Evolutionary conservation across 108 stramenopile genomes (phyloP), one percentile per base, ranked within the genome.

Genomic region (Thalassiosira profunda): DNA sequence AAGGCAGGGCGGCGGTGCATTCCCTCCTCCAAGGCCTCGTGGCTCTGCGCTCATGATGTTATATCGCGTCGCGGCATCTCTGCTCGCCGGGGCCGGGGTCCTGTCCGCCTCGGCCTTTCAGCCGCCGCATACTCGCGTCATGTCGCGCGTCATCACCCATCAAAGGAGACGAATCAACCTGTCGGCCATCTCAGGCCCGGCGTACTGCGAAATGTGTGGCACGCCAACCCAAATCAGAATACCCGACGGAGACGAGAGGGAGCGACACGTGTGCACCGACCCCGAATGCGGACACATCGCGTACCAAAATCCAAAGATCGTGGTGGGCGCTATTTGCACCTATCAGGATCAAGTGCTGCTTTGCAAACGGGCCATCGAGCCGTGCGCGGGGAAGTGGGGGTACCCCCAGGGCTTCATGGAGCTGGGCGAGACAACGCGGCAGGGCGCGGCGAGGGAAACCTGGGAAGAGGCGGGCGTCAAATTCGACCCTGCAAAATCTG

Each of bases 381-480:
- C 78, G 18, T 74, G 72, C 42, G 54, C 53, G 17, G 78, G 78
- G 9, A 79, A 67, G 17, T 79, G 78, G 78, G 76, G 76, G 29
- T 72, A 72, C 51, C 71, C 71, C 6, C 76, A 77, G 37, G 76
- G 78, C 36, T 79, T 60, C 29, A 26, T 79, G 26, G 78, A 79
- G 34, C 11, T 74, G 1, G 78, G 78, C 17, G 78, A 79, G 35
- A 74, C 78, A 17, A 41, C 78, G 21, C 45, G 78, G 21, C 63
- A 74, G 44, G 78, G 72, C 3, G 78, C 78, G 17, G 78, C 70
- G 33, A 37, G 78, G 36, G 78, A 79, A 25, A 62, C 67, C 2
- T 69, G 57, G 56, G 78, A 79, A 26, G 78, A 79, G 72, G 72
- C 78, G 2, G 78, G 78, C 14, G 72, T 74, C 1, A 68, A 8